Evolutionary conservation across 2,329 filamentous ascomycete species (phyloP).

Genomic region (Colletotrichum costaricense): DNA sequence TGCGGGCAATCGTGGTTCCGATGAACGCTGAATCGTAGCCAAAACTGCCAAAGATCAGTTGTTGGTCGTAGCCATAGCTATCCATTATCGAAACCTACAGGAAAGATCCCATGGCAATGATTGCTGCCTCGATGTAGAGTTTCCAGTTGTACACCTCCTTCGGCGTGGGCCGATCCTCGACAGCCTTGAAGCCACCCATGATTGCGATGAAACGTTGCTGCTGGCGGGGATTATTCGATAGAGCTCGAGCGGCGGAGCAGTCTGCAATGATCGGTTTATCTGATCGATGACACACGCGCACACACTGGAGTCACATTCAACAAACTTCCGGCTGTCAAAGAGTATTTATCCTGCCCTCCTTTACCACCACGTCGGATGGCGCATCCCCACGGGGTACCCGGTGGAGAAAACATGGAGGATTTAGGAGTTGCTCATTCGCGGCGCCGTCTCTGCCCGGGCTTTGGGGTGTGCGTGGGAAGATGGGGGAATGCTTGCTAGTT

Average conservation of each 20-base stretch:
- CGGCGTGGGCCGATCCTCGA: conserved; percentile 66
- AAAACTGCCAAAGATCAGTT: conserved; percentile 47
- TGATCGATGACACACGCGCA: neutral
- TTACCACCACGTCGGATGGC: conserved; percentile 25
- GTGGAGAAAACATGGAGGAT: conserved; percentile 31
- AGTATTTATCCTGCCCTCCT: conserved; percentile 30
- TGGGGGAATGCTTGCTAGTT: conserved; percentile 21
- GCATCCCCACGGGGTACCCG: conserved; percentile 28
- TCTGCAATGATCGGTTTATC: neutral
- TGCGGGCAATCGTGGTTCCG: conserved; percentile 62
- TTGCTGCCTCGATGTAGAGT: conserved; percentile 58
- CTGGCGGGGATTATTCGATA: neutral
- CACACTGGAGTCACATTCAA: neutral
- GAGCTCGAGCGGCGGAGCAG: neutral
- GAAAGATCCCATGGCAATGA: conserved; percentile 60
- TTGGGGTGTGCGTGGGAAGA: neutral
- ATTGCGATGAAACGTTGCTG: neutral
- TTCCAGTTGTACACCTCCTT: conserved; percentile 66
- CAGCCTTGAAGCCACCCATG: conserved; percentile 56
- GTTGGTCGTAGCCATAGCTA: neutral
- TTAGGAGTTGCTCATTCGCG: conserved; percentile 22
- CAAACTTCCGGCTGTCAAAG: conserved; percentile 16
- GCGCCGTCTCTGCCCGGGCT: neutral
- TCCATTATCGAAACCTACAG: conserved; percentile 44
- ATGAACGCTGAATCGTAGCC: conserved; percentile 67